phyloP scores from a whole-genome alignment of 768 basidiomycete species.

The Rhodotorula kratochvilovae region DNA sequence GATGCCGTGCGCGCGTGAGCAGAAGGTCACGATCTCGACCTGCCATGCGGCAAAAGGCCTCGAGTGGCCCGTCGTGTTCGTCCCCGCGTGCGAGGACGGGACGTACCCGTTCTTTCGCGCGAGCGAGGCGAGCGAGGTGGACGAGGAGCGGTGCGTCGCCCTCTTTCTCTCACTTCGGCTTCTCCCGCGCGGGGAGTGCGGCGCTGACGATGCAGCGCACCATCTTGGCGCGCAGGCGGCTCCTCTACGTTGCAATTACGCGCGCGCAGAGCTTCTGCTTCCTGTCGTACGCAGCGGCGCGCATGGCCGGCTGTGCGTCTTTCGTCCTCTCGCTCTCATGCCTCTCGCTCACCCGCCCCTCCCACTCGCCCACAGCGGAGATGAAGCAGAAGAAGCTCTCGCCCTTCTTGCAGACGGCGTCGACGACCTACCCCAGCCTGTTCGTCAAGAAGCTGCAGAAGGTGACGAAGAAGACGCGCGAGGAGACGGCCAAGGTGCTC shows the following conservation, averaged over 20 bases:
- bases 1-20: background rate
- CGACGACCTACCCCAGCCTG: constrained; percentile 50
- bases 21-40: constrained; percentile 80
- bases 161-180: background rate
- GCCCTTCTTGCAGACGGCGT: constrained; percentile 56
- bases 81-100: constrained; percentile 58
- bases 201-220: background rate
- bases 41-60: constrained; percentile 87
- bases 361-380: constrained; percentile 48
- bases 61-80: constrained; percentile 85
- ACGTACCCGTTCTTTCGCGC: constrained; percentile 69
- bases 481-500: constrained; percentile 58
- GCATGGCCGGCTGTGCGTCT: constrained; percentile 45
- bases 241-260: constrained; percentile 85
- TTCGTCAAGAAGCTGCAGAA: constrained; percentile 54
- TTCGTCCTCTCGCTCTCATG: background rate
- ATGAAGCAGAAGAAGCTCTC: constrained; percentile 56
- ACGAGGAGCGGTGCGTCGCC: constrained; percentile 69
- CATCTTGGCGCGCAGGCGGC: constrained; percentile 54
- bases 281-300: constrained; percentile 43
- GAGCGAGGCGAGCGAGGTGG: constrained; percentile 58
- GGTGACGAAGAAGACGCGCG: constrained; percentile 52
- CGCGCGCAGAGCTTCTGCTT: constrained; percentile 63
- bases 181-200: background rate
- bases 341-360: background rate